Percentiles rank a stretch among this genome's conserved stretches.
phyloP scores from a whole-genome alignment of 2,329 filamentous ascomycete genomes.

The Calonectria pseudoreteaudii region DNA sequence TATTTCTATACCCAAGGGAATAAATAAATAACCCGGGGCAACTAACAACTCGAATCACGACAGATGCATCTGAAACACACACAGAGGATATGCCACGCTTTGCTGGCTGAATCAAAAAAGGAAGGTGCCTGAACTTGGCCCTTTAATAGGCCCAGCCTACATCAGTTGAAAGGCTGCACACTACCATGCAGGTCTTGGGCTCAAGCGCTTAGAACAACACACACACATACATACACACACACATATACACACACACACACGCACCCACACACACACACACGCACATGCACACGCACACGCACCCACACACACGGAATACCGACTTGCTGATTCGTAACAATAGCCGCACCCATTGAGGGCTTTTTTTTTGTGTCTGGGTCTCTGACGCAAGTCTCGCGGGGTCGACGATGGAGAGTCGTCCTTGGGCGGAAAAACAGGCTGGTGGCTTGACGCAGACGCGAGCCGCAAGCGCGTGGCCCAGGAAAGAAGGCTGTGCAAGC shows the following conservation, averaged over 20 bases:
- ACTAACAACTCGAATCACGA: too few species aligned
- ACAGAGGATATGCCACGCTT: not conserved
- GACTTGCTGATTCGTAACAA: not conserved
- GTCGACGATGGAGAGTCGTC: not conserved
- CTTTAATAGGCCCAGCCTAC: not conserved
- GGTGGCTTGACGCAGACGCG: not conserved
- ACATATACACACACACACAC: too few species aligned
- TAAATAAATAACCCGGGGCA: not conserved
- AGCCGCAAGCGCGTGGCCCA: not conserved
- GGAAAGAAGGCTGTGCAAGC: not conserved
- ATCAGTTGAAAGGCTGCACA: not conserved
- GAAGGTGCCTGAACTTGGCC: not conserved
- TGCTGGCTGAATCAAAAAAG: not conserved
- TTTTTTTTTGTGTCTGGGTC: not conserved
- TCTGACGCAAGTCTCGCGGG: not conserved
- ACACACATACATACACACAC: too few species aligned
- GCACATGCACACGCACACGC: too few species aligned
- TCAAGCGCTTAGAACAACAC: not conserved
- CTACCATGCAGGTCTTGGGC: not conserved
- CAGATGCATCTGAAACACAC: not conserved
- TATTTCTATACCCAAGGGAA: not conserved
- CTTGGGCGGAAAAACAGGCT: not conserved
- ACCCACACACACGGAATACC: not conserved
- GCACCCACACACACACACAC: not conserved
- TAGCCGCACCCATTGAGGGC: not conserved